Evolutionary conservation across 371 early-diverging fungal genomes (phyloP), one percentile per base, ranked within the genome.

Genomic region (Umbelopsis sp.): DNA sequence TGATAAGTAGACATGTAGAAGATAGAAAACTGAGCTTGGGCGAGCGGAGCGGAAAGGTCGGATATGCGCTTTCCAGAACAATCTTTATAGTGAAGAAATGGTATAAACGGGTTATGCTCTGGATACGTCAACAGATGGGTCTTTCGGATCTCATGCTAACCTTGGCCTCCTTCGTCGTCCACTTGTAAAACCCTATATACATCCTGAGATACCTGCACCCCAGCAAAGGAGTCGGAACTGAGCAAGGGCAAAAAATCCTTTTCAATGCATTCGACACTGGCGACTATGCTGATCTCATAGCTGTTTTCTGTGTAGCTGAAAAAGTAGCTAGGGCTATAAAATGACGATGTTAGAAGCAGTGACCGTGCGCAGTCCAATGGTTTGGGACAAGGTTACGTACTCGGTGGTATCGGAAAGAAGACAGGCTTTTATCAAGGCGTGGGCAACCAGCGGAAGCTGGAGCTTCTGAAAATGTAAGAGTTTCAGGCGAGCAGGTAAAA

Each of bases 291-390:
- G 20, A 91, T 83, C 67, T 93, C 93, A 65, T 89, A 84, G 7
- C 89, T 80, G 75, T 91, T 93, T 70, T 93, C 91, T 8, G 93
- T 91, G 70, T 87, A 87, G 20, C 85, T 85, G 71, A 93, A 93
- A 65, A 93, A 87, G 32, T 85, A 83, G n/a, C 83, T 83, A 6
- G 79, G 71, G 65, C 89, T 90, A 67, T 22, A 65, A 41, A 24
- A 2, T 32, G 22, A 62, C 22, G 50, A 44, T 69, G 35, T 18
- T 32, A 50, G 24, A n/a, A 24, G 44, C 22, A 52, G 10, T 38
- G 29, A 44, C 41, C 63, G 53, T 38, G 64, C 24, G n/a, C 25
- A 35, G 2, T 44, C 32, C 37, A 48, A 35, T 35, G 48, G 14
- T 50, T 32, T 63, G 8, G 10, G 12, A 38, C 29, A 37, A 45